Conservation (phyloP, 139 green algal genomes). For the Auxenochlorella pyrenoidosa region DNA sequence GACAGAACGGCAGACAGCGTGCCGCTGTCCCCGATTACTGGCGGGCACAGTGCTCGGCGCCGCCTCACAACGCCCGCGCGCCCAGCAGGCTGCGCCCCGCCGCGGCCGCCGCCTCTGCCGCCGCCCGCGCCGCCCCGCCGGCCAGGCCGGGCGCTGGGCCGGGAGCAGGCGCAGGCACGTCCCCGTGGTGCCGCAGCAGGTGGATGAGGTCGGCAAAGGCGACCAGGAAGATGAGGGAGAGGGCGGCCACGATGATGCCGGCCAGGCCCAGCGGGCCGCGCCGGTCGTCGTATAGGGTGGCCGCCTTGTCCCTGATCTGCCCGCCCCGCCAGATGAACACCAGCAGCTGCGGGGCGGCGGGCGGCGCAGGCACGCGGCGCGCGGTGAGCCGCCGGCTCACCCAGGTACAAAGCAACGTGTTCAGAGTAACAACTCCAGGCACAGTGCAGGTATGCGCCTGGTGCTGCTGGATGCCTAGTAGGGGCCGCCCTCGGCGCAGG, state of each 20-base stretch:
- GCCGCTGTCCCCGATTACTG: too few species aligned
- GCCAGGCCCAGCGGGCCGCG: conserved; percentile 78
- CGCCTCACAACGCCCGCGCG: background rate
- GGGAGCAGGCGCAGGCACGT: background rate
- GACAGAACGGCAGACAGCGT: too few species aligned
- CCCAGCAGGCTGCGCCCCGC: conserved; percentile 6
- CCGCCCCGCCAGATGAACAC: conserved; percentile 80
- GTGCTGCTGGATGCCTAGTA: too few species aligned
- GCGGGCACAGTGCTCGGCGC: too few species aligned
- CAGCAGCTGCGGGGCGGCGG: conserved; percentile 31
- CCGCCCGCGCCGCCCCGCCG: background rate
- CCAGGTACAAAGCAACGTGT: too few species aligned
- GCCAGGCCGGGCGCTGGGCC: background rate
- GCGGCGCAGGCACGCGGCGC: too few species aligned
- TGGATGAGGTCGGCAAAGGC: conserved; percentile 71
- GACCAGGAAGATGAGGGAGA: conserved; percentile 82
- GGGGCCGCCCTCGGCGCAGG: too few species aligned
- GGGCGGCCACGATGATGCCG: conserved; percentile 67
- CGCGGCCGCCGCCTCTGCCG: background rate
- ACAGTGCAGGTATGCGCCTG: too few species aligned
- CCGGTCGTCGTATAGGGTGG: conserved; percentile 81
- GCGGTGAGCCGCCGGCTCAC: too few species aligned
- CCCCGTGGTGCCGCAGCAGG: background rate
- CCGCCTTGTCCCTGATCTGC: conserved; percentile 74
- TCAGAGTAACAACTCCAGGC: too few species aligned